phyloP scores from a whole-genome alignment of 164 flowering plant species.

The Tetrastigma voinierianum region DNA sequence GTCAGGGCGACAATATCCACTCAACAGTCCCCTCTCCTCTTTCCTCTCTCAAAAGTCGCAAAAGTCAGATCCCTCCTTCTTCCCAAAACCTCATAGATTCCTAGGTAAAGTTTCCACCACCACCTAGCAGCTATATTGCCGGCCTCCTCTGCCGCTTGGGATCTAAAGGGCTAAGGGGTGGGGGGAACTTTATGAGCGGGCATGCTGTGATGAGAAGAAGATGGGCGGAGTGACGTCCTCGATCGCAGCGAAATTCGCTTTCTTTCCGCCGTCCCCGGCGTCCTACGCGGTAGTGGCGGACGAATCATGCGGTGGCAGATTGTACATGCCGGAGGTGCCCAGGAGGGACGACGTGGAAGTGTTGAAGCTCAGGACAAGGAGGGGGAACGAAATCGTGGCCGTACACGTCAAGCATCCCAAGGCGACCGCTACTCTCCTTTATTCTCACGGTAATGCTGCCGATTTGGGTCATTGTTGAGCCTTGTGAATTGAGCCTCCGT shows the following conservation, averaged over 20 bases:
- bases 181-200: slow-evolving; percentile 10
- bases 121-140: too few relatives aligned
- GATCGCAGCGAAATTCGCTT: slow-evolving; percentile 85
- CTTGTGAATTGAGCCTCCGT: slow-evolving; percentile 59
- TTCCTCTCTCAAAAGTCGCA: neutral
- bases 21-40: neutral
- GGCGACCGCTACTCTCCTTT: slow-evolving; percentile 63
- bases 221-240: slow-evolving; percentile 74
- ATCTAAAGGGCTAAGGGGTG: neutral
- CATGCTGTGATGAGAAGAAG: slow-evolving; percentile 18
- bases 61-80: too few relatives aligned
- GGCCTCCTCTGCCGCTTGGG: neutral
- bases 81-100: neutral
- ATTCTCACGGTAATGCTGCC: slow-evolving; percentile 95
- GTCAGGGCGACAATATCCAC: slow-evolving; percentile 1
- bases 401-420: slow-evolving; percentile 58
- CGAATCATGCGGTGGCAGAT: slow-evolving; percentile 26
- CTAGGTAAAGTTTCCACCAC: neutral
- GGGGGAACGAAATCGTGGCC: slow-evolving; percentile 75
- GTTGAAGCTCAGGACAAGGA: slow-evolving; percentile 55
- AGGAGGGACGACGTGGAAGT: slow-evolving; percentile 60
- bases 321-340: slow-evolving; percentile 56
- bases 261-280: slow-evolving; percentile 85
- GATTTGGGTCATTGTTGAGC: slow-evolving; percentile 90
- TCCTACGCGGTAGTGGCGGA: slow-evolving; percentile 59